Evolutionary conservation across 1,139 yeast genomes (phyloP).

Genomic region (Lodderomyces theae): DNA sequence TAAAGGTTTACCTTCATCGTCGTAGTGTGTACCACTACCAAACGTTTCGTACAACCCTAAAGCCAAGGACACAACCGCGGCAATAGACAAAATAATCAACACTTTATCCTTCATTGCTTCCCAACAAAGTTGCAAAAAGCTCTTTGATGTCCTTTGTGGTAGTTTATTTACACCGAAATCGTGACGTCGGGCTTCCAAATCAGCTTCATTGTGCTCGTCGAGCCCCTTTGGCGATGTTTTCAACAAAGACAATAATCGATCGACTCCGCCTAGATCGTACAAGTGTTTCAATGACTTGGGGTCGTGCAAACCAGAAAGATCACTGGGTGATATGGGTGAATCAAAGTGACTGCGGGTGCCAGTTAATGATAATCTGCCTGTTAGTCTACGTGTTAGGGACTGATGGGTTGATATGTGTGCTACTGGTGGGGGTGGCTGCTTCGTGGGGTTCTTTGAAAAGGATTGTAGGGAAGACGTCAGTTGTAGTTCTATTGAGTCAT

Average conservation of each 20-base stretch:
- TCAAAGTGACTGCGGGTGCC: slow-evolving; percentile 1
- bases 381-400: not conserved
- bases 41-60: slow-evolving; percentile 90
- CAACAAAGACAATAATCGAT: slow-evolving; percentile 25
- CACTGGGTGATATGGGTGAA: slow-evolving; percentile 20
- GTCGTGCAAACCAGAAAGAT: slow-evolving; percentile 46
- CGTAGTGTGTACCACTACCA: slow-evolving; percentile 76
- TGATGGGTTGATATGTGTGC: not conserved
- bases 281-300: slow-evolving; percentile 49
- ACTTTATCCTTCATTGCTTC: slow-evolving; percentile 93
- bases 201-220: slow-evolving; percentile 25
- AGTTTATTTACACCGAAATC: slow-evolving; percentile 67
- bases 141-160: slow-evolving; percentile 67
- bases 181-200: slow-evolving; percentile 33
- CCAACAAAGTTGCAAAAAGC: slow-evolving; percentile 66
- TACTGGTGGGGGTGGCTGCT: not conserved
- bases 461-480: slow-evolving; percentile 1
- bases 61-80: slow-evolving; percentile 86
- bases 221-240: slow-evolving; percentile 50
- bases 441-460: not conserved
- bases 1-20: slow-evolving; percentile 67
- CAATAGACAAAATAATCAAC: slow-evolving; percentile 74
- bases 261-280: slow-evolving; percentile 43
- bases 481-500: slow-evolving; percentile 1
- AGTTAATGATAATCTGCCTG: not conserved